Evolutionary conservation across 2,329 filamentous ascomycete genomes (phyloP).

Genomic region (Monosporascus sp.): DNA sequence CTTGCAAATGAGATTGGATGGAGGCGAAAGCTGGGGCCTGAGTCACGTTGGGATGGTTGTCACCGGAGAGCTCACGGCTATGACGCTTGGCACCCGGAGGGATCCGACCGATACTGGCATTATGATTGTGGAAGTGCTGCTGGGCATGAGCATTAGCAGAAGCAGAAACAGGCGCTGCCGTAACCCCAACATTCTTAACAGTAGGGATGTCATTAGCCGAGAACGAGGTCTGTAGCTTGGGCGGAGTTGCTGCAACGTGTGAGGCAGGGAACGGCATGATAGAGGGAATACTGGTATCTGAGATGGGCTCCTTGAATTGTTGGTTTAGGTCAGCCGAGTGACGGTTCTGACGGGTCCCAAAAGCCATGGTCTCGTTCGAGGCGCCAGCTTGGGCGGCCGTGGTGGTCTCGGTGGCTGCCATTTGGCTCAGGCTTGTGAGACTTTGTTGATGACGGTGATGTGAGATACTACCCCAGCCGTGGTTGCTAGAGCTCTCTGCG

Average conservation of each 20-base stretch:
- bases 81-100: slow-evolving; percentile 67
- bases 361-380: slow-evolving; percentile 39
- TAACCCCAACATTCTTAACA: slow-evolving; percentile 62
- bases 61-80: slow-evolving; percentile 63
- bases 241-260: slow-evolving; percentile 55
- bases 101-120: slow-evolving; percentile 75
- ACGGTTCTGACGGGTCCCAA: slow-evolving; percentile 45
- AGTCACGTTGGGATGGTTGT: slow-evolving; percentile 33
- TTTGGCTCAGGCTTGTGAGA: slow-evolving; percentile 41
- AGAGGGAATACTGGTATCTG: slow-evolving; percentile 31
- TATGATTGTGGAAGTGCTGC: slow-evolving; percentile 69
- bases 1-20: slow-evolving; percentile 70
- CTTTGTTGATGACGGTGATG: slow-evolving; percentile 65
- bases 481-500: slow-evolving; percentile 39
- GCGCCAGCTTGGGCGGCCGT: slow-evolving; percentile 31
- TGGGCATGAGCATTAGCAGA: slow-evolving; percentile 56
- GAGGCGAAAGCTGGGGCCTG: slow-evolving; percentile 49
- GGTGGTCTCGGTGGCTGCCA: slow-evolving; percentile 32
- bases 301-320: slow-evolving; percentile 33
- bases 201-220: slow-evolving; percentile 87
- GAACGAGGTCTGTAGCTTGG: slow-evolving; percentile 80
- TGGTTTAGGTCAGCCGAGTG: slow-evolving; percentile 54
- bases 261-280: slow-evolving; percentile 43
- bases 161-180: slow-evolving; percentile 34
- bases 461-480: slow-evolving; percentile 58